Conservation (phyloP, 257 asterid species). For the Solanum pinnatisectum region DNA sequence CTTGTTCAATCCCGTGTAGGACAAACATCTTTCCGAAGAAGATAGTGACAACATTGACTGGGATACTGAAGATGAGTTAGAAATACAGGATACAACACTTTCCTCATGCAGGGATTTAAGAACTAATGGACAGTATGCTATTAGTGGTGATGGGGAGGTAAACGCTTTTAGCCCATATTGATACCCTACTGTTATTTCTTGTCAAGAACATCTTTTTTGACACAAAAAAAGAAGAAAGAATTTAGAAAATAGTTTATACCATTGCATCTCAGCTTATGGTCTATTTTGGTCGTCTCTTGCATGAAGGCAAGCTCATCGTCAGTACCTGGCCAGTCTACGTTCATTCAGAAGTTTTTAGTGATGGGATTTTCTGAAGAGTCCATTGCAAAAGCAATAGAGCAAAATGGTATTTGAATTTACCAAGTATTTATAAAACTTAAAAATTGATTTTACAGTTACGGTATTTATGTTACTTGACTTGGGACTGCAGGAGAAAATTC, state of each 20-base stretch:
- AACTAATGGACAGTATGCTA: not conserved
- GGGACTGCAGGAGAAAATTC: slow-evolving; percentile 44
- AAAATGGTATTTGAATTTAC: slow-evolving; percentile 16
- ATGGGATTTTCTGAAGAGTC: slow-evolving; percentile 32
- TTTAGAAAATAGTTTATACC: not conserved
- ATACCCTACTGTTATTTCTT: not conserved
- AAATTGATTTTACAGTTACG: not conserved
- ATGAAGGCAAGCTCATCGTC: slow-evolving; percentile 21
- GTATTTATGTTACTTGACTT: not conserved
- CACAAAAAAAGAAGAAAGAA: not conserved
- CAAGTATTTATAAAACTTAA: not conserved
- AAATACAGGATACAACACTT: slow-evolving; percentile 2
- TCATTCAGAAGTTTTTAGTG: slow-evolving; percentile 6
- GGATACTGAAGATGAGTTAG: slow-evolving; percentile 32
- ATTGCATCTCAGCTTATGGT: not conserved
- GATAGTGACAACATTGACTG: slow-evolving; percentile 21
- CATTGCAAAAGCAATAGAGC: slow-evolving; percentile 25
- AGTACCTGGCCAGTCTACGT: slow-evolving; percentile 4
- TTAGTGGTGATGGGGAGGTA: slow-evolving; percentile 5
- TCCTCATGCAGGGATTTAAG: not conserved
- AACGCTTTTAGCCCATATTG: not conserved
- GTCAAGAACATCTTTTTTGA: not conserved
- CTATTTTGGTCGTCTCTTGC: not conserved
- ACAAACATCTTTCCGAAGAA: slow-evolving; percentile 4
- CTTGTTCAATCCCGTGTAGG: slow-evolving; percentile 10